A percentile compares a stretch with the other conserved stretches of the same genome.
These are phyloP conservation scores for Diaporthe batatas DNA, from an alignment of 2,329 filamentous ascomycete species.

Conservation along the genomic window DNA sequence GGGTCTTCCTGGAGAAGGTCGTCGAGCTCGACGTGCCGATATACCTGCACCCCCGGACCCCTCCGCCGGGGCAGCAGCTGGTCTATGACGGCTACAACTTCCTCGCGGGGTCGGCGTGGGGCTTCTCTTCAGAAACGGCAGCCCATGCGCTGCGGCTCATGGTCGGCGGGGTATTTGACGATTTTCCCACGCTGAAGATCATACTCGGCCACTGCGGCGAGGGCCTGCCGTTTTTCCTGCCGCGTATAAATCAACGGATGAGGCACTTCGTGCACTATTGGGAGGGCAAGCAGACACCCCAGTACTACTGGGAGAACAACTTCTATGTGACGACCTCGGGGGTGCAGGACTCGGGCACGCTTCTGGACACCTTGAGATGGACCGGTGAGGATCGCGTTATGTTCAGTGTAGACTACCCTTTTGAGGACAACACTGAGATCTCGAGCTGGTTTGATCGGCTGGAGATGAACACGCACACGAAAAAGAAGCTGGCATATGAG, in stretches of 20 bases:
- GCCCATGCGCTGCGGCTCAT: slow-evolving; percentile 44
- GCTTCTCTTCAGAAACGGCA: slow-evolving; percentile 36
- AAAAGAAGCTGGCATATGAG: slow-evolving; percentile 24
- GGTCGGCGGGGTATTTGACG: slow-evolving; percentile 44
- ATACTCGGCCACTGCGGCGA: slow-evolving; percentile 46
- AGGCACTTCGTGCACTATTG: slow-evolving; percentile 18
- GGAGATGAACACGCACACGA: slow-evolving; percentile 32
- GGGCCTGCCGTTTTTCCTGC: slow-evolving; percentile 43
- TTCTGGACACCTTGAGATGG: slow-evolving; percentile 18
- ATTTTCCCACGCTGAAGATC: slow-evolving; percentile 44
- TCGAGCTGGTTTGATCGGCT: slow-evolving; percentile 26
- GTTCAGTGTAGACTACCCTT: slow-evolving; percentile 34
- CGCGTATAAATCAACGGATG: slow-evolving; percentile 35
- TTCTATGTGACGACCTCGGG: slow-evolving; percentile 28
- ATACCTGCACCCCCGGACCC: slow-evolving; percentile 34
- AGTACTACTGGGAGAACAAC: slow-evolving; percentile 36
- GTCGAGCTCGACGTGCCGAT: slow-evolving; percentile 36
- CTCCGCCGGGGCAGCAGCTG: slow-evolving; percentile 29
- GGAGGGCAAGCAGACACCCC: background rate
- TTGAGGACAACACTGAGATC: slow-evolving; percentile 17
- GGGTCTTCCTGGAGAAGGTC: slow-evolving; percentile 29
- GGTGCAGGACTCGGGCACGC: slow-evolving; percentile 23
- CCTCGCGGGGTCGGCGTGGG: slow-evolving; percentile 22
- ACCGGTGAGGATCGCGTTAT: slow-evolving; percentile 30
- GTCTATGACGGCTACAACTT: slow-evolving; percentile 27